Base-by-base conservation (phyloP, 495 filamentous ascomycete genomes). In the Astrothelium macrocarpum region DNA sequence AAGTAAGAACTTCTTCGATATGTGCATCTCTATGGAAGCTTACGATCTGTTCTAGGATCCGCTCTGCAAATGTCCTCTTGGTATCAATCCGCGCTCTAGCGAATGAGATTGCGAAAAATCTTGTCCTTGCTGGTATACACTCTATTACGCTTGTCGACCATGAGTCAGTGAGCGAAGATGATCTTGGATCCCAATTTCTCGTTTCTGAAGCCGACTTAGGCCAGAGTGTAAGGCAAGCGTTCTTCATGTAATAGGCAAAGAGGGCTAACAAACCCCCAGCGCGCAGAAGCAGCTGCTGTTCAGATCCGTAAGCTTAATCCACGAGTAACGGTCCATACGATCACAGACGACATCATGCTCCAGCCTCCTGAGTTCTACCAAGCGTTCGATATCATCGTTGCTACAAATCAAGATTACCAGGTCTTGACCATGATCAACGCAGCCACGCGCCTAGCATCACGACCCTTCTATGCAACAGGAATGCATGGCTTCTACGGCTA, bases 101-200 rank as follows among this genome's bases (percentile, higher is more conserved):
- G 25, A 96, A 91, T 72, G 94, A 98, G 73, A 86, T 97, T 45
- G 92, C 94, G 49, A 98, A 98, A 75, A 97, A 97, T 70, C 84
- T 98, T n/a, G 94, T 96, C 46, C 70, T 98, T 9, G 92, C 95
- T 28, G 94, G 94, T 20, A 91, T 98, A 66, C 90, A 90, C 58
- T 93, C 91, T 10, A 78, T 98, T 34, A 97, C 95, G 7, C 85
- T 98, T 63, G 78, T 94, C 63, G 95, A 97, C 75, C 83, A 90
- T 72, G 86, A 87, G 62, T 59, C 77, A 3, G 88, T 96, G 65
- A 87, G 82, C 11, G 87, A 90, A 67, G 82, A 89, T 59, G 94
- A 98, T 74, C 78, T 97, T 1, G 87, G 90, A 32, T 83, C 90
- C 12, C 90, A 96, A 71, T 97, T 97, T 78, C 93, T 97, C 74